Conservation (phyloP, 352 stramenopile genomes). For the Thalassiosira allenii region DNA sequence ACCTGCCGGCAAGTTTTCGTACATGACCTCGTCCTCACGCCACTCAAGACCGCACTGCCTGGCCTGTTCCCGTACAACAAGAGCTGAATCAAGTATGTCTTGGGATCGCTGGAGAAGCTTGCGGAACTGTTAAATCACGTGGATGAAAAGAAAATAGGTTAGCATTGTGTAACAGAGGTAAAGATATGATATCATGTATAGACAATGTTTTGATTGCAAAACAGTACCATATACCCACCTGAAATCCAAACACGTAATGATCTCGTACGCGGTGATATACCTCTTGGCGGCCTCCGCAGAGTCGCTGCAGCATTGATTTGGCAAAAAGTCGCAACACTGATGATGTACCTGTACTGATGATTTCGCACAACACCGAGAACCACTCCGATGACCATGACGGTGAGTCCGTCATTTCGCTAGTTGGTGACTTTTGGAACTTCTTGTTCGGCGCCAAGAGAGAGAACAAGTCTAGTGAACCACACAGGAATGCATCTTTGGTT, state of each 20-base stretch:
- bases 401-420: constrained; percentile 2
- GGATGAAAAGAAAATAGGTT: background rate
- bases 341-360: constrained; percentile 67
- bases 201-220: background rate
- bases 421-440: no score
- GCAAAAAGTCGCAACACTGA: constrained; percentile 56
- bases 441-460: constrained; percentile 48
- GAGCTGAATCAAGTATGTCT: constrained; percentile 59
- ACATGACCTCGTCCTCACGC: constrained; percentile 64
- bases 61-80: constrained; percentile 74
- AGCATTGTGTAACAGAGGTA: background rate
- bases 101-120: constrained; percentile 68
- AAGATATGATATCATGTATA: no score
- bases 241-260: constrained; percentile 82
- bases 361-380: constrained; percentile 82
- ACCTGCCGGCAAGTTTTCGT: constrained; percentile 52
- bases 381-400: constrained; percentile 58
- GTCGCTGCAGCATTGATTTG: constrained; percentile 71
- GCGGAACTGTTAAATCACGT: constrained; percentile 53
- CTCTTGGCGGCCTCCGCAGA: constrained; percentile 74
- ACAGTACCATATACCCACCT: constrained; percentile 11
- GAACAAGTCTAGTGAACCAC: constrained; percentile 55
- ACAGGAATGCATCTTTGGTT: constrained; percentile 52
- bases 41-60: constrained; percentile 73
- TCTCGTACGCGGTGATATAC: constrained; percentile 81